Evolutionary conservation across 305 asterid genomes (phyloP), one percentile per base, ranked within the genome.

Genomic region (Stenogyne calaminthoides): DNA sequence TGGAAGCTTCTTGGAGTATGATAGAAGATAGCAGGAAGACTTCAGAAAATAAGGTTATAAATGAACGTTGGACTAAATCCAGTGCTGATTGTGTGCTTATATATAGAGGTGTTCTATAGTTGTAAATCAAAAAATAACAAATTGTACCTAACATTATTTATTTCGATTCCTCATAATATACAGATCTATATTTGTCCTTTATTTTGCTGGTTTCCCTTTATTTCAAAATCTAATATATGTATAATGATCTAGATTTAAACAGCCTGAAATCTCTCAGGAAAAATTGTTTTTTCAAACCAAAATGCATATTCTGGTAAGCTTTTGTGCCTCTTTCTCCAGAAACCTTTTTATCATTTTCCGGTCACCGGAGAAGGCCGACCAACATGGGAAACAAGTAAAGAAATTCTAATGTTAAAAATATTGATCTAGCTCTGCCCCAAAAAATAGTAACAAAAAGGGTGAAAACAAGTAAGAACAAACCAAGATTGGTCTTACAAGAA

Each of bases 341-440:
- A 6, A 39, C 64, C 22, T 58, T 32, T 18, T 19, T 3, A 25
- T 25, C 25, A 39, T 14, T 54, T 56, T 32, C 78, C 11, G 20
- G 37, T 67, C 67, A 60, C 29, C 3, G 29, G 29, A 25, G 29
- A 25, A 25, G 29, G 29, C 29, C 29, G 29, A 3, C 29, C 29
- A 25, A 9, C n/a, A 16, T 0, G 6, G 79, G 63, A 11, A 70
- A 9, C 16, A 34, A 29, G 49, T 68, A 73, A 58, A 78, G 63
- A 69, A 70, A 55, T 44, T 37, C 19, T 25, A 78, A 20, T 11
- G 69, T 57, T 54, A 63, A 63, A 46, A 69, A 36, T 44, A 73
- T 44, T 5, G 82, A 75, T 20, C 71, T 56, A 47, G 7, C 67
- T 73, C 56, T 68, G 11, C 82, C 78, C 72, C 76, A 73, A 6